Evolutionary conservation across 768 basidiomycete species (phyloP).

Genomic region (Filobasidium floriforme): DNA sequence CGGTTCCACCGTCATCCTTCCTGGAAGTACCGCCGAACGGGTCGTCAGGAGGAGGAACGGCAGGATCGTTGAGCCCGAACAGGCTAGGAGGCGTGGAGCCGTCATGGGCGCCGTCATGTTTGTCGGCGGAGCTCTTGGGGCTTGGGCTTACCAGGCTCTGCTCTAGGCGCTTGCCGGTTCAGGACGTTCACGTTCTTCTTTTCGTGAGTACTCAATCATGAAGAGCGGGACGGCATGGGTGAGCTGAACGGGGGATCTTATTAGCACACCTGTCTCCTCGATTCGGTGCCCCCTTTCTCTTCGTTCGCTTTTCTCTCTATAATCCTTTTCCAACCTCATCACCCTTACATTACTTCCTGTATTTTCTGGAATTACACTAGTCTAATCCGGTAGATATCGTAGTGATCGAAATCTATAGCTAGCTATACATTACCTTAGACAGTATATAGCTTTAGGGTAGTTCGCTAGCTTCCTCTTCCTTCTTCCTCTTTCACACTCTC

Average conservation of each 20-base stretch:
- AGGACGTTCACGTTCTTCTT: neutral
- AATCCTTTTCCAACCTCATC: no score
- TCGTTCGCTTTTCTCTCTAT: no score
- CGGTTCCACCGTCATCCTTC: neutral
- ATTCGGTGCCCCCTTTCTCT: no score
- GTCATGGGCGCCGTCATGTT: conserved; percentile 11
- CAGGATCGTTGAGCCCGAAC: conserved; percentile 18
- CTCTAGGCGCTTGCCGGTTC: neutral
- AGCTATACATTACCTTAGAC: no score
- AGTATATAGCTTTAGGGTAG: neutral
- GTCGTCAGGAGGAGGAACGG: neutral
- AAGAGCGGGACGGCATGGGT: no score
- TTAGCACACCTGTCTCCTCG: no score
- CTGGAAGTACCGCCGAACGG: neutral
- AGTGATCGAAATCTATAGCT: no score
- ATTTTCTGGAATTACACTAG: no score
- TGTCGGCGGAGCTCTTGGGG: conserved; percentile 1
- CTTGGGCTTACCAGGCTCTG: neutral
- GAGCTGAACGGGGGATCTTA: no score
- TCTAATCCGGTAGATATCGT: no score
- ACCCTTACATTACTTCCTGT: no score
- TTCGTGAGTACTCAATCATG: neutral
- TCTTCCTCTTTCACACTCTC: neutral
- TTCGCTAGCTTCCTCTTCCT: neutral
- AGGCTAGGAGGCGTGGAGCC: neutral